phyloP scores from a whole-genome alignment of 805 yeast species.

The Candida palmyrensis region DNA sequence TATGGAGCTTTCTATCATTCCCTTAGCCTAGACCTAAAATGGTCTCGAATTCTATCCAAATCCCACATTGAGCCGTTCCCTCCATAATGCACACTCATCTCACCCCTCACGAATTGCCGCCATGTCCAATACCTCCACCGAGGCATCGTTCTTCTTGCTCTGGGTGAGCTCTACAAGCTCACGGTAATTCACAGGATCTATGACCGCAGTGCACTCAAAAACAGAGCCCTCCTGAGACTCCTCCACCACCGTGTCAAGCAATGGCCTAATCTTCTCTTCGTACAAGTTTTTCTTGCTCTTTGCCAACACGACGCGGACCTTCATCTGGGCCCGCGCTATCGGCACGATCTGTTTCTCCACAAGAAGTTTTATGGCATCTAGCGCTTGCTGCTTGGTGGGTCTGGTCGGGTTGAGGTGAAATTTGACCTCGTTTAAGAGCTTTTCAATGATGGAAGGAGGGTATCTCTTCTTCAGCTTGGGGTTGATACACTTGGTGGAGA shows the following conservation, averaged over 20 bases:
- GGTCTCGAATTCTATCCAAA: no score
- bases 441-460: conserved; percentile 91
- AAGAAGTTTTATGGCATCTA: conserved; percentile 81
- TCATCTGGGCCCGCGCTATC: conserved; percentile 92
- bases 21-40: no score
- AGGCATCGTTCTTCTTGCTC: conserved; percentile 51
- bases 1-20: no score
- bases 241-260: conserved; percentile 36
- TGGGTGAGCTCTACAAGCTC: conserved; percentile 58
- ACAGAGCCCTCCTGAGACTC: conserved; percentile 37
- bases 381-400: conserved; percentile 81
- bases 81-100: no score
- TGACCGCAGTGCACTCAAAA: conserved; percentile 50
- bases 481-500: conserved; percentile 87
- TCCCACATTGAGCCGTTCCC: no score
- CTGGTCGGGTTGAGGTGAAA: conserved; percentile 71
- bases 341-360: conserved; percentile 82
- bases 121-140: conserved; percentile 81
- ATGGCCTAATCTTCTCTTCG: conserved; percentile 26
- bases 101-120: conserved; percentile 62
- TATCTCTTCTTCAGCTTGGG: conserved; percentile 87
- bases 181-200: conserved; percentile 83
- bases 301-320: conserved; percentile 60
- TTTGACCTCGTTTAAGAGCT: conserved; percentile 71
- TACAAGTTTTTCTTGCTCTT: conserved; percentile 44